Evolutionary conservation across 768 basidiomycete species (phyloP), one percentile per base, ranked within the genome.

Genomic region (Pleurotus platypus): DNA sequence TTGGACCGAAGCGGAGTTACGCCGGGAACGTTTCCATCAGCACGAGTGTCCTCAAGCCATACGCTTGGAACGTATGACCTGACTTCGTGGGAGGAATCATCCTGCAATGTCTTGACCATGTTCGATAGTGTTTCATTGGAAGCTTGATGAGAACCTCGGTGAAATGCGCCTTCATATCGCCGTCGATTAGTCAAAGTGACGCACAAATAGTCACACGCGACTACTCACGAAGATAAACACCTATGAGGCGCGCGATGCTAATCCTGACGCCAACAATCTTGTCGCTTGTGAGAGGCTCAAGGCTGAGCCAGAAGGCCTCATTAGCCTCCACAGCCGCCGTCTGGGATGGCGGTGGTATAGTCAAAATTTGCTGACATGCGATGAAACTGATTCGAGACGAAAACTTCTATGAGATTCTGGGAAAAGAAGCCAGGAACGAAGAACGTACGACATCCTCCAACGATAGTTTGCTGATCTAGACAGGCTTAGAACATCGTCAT

Each of bases 221-320:
- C 55, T 56, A 57, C 53, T 43, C 74, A 83, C 66, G 70, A 89
- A 89, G 79, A 61, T 72, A 76, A 26, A 85, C 67, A 49, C 83
- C 83, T 42, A 86, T 70, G 46, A 92, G 79, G 49, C 93, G 81
- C n/a, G 94, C 87, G 2, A 93, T 78, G 5, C 85, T 89, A 57
- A 97, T 92, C 46, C 93, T 81, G 35, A 97, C 93, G 59, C 92
- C 94, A 50, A 90, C 78, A 11, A 96, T 85, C 37, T 67, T 64
- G 65, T 98, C 95, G 30, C 74, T 66, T 4, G 82, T 80, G 42
- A 95, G 76, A 45, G 67, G 63, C 24, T 75, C 69, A 16, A 95
- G 69, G n/a, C 75, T 71, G 57, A 75, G 68, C 72, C 91, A 81
- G 59, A 85, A 81, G 61, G 67, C 70, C 61, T 75, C 78, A 63